Conservation (phyloP, 371 early-diverging fungal species). For the Mortierella sp. region DNA sequence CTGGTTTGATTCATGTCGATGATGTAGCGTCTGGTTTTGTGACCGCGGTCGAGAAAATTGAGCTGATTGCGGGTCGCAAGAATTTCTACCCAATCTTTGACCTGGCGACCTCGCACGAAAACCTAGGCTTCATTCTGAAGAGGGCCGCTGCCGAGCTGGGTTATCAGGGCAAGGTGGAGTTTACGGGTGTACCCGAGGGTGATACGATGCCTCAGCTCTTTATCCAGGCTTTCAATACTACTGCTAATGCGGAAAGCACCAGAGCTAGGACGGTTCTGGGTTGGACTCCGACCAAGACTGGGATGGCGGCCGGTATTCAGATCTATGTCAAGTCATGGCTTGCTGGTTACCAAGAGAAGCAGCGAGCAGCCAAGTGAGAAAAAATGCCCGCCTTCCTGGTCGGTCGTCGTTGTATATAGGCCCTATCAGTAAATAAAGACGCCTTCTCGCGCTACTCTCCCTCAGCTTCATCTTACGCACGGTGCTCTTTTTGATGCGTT, state of each 20-base stretch:
- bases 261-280: constrained; percentile 13
- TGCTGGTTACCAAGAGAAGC: constrained; percentile 6
- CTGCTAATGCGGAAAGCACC: not conserved
- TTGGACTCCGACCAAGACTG: constrained; percentile 26
- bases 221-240: constrained; percentile 27
- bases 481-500: too few relatives aligned
- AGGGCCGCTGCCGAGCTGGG: constrained; percentile 21
- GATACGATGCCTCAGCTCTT: not conserved
- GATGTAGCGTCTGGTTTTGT: constrained; percentile 26
- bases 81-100: constrained; percentile 19
- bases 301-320: constrained; percentile 8
- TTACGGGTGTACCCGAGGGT: constrained; percentile 15
- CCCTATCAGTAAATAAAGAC: too few relatives aligned
- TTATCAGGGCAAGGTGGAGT: constrained; percentile 15
- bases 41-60: constrained; percentile 17
- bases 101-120: constrained; percentile 20
- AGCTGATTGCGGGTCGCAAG: constrained; percentile 18
- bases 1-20: constrained; percentile 18
- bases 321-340: constrained; percentile 22
- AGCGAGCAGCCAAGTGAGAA: too few relatives aligned
- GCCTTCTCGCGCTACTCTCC: too few relatives aligned
- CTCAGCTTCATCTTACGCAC: too few relatives aligned
- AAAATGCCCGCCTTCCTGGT: too few relatives aligned
- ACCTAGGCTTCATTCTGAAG: constrained; percentile 9
- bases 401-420: too few relatives aligned